Base-by-base conservation (phyloP, 441 rosid genomes). In the Populus hybrid region DNA sequence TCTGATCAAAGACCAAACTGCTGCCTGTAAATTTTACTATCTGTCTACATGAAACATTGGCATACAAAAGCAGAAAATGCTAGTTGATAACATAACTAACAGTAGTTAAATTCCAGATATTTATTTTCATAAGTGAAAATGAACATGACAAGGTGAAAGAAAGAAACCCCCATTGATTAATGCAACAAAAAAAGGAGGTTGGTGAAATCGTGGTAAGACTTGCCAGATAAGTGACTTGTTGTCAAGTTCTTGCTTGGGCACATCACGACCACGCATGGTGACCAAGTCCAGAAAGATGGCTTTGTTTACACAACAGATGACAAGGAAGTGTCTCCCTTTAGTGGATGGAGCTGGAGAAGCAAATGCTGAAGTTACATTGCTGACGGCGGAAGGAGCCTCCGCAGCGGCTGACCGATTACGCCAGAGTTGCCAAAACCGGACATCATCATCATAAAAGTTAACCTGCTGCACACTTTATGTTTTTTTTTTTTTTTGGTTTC, bases 251-350 rank as follows among this genome's bases (percentile, higher is more conserved):
- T 92, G 95, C 86, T 95, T 95, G 34, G 95, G 97, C 69, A 95
- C 97, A 88, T 94, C 99, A 18, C 98, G 95, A 75, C 99, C 94
- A 32, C 97, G 97, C 98, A 95, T 94, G 18, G 99, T 91, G 53
- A 95, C 99, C 91, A 95, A 84, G 78, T 95, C 99, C 91, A 95
- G 80, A 83, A 95, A 95, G 77, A 94, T 92, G 53, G 97, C 98
- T 82, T 95, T 95, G 82, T 95, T 94, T 89, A 90, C 97, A 75
- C 99, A 94, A 74, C 98, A 95, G 69, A 94, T 92, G 76, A 95
- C 99, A 84, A 95, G 92, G 84, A 95, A 95, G 87, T 95, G 99
- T 63, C 98, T 86, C 65, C 99, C 98, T 85, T 90, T 95, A 70
- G 99, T 95, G 9, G 98, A 89, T 3, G 98, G 92, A 67, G 95